Base-by-base conservation (phyloP, 495 filamentous ascomycete genomes). In the Xylaria palmicola region DNA sequence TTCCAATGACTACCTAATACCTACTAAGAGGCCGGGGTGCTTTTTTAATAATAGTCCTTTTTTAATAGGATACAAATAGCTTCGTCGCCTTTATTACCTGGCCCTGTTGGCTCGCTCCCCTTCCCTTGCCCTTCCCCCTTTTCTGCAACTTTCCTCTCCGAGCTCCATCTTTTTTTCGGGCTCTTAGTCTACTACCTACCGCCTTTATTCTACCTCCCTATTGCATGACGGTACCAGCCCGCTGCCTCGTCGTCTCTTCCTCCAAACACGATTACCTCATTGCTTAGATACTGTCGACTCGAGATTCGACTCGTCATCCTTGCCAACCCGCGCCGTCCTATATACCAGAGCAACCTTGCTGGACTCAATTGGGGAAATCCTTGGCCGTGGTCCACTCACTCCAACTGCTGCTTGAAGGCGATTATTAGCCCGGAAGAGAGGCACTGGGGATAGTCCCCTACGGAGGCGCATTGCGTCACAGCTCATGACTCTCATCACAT, bases 401-500 rank as follows among this genome's bases (percentile, higher is more conserved):
- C 4, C 27, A 36, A 22, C 17, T 1, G 15, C 17, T 45, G 54
- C 40, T 20, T 44, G 19, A 47, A 27, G n/a, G 43, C 32, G 30
- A 17, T 22, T 64, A 43, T 49, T 12, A 37, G 36, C 41, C 36
- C 48, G n/a, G 30, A 27, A 48, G n/a, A 8, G 24, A 29, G 12
- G 12, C 41, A 24, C 26, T 19, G 41, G 55, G 55, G 19, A 27
- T 26, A 48, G 27, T 6, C 41, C 56, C 56, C 32, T 50, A 1
- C 32, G 36, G 7, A 50, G n/a, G 24, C 45, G 41, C 45, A 17
- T 34, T 40, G 6, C 27, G 39, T 27, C 52, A 4, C 51, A 36
- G 36, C 26, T 34, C n/a, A 65, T 60, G 66, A 61, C 60, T 67
- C 59, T 34, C 34, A 56, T 51, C 53, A 56, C 60, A 52, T 51